phyloP scores from a whole-genome alignment of 306 rosid species.

The Castanea mollissima region DNA sequence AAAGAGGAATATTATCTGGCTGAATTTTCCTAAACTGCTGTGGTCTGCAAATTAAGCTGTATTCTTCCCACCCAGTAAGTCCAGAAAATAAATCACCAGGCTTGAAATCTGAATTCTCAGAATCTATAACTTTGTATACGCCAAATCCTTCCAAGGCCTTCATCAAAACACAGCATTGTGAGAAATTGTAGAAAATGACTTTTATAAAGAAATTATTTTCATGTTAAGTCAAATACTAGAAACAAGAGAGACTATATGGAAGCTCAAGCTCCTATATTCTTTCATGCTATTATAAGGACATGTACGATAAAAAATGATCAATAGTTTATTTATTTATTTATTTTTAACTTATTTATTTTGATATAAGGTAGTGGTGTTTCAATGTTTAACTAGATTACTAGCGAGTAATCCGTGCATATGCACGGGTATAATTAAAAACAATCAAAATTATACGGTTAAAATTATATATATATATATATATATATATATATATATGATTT shows the following conservation, averaged over 20 bases:
- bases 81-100: conserved; percentile 42
- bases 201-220: neutral
- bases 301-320: too few relatives aligned
- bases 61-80: conserved; percentile 50
- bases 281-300: too few relatives aligned
- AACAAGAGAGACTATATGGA: neutral
- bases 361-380: too few relatives aligned
- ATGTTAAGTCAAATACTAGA: neutral
- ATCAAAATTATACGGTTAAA: too few relatives aligned
- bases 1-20: conserved; percentile 39
- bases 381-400: too few relatives aligned
- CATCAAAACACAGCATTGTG: conserved; percentile 3
- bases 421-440: too few relatives aligned
- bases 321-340: too few relatives aligned
- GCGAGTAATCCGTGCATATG: too few relatives aligned
- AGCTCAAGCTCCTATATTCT: too few relatives aligned
- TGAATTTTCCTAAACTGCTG: conserved; percentile 35
- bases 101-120: conserved; percentile 43
- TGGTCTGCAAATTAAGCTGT: conserved; percentile 35
- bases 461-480: too few relatives aligned
- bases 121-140: conserved; percentile 42
- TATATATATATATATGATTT: too few relatives aligned
- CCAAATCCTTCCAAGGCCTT: conserved; percentile 58
- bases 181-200: neutral
- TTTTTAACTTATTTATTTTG: too few relatives aligned